Base-by-base conservation (phyloP, 306 rosid genomes). In the Prosopis cineraria region DNA sequence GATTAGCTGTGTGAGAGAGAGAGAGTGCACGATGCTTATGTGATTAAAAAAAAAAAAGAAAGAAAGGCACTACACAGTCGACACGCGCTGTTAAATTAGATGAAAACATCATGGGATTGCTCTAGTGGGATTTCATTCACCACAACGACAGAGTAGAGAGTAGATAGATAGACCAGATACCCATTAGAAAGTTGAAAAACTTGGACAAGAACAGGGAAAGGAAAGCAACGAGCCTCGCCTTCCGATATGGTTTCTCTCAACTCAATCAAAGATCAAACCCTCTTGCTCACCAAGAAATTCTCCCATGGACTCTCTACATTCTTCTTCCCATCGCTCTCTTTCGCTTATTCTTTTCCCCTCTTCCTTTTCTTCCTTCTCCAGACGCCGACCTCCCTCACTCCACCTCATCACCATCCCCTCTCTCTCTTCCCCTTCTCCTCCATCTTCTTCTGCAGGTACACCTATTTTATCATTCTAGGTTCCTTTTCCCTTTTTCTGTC, bases 261-360 rank as follows among this genome's bases (percentile, higher is more conserved):
- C 70, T 80, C 80, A 29, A 67, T 84, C 78, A 87, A 87, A 85
- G 87, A 84, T 17, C 83, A 80, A 66, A 2, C 33, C 45, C 36
- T 47, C 11, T 73, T 19, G 33, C 55, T 80, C 47, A n/a, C 72
- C 43, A 89, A 63, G 59, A 90, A 77, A 84, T 72, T 90, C 80
- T 90, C 7, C 85, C 89, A 1, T 90, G 85, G 78, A 27, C 75
- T 44, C 37, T 90, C 50, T 90, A 79, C 37, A 76, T 82, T 47
- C n/a, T 88, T 22, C 81, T 90, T 36, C 92, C 94, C 29, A 3
- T 88, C 10, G 91, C 89, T 50, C 65, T 90, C 9, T 40, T 90
- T 69, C 87, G 89, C 33, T 47, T 90, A 0, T 90, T 69, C 78
- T 76, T 82, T 1, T 75, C 73, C 76, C 86, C 89, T 56, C 79